Conservation (phyloP, 2,329 filamentous ascomycete species). For the Alternaria gaisen region DNA sequence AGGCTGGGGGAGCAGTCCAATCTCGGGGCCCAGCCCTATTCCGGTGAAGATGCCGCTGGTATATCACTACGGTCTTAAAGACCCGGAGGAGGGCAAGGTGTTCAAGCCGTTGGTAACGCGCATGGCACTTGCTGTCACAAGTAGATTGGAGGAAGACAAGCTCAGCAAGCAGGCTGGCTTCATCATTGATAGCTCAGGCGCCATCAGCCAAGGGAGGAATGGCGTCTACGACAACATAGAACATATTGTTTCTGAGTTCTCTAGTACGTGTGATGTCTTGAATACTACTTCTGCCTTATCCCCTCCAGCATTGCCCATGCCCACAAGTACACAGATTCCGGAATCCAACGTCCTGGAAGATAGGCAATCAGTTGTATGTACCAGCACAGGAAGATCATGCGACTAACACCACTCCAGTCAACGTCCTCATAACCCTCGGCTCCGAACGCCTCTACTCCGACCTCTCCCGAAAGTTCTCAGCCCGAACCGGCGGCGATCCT, state of each 20-base stretch:
- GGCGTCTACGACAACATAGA: slow-evolving; percentile 78
- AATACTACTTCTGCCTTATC: slow-evolving; percentile 3
- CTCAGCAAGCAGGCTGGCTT: slow-evolving; percentile 77
- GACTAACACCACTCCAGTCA: slow-evolving; percentile 63
- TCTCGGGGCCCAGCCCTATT: slow-evolving; percentile 85
- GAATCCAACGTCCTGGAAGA: background rate
- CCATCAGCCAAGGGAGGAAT: slow-evolving; percentile 69
- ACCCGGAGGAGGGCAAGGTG: slow-evolving; percentile 72
- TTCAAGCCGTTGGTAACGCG: slow-evolving; percentile 79
- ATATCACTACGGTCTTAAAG: slow-evolving; percentile 83
- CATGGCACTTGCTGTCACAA: slow-evolving; percentile 80
- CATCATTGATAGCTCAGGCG: slow-evolving; percentile 83
- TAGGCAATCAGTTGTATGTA: slow-evolving; percentile 4
- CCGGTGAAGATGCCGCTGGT: slow-evolving; percentile 92
- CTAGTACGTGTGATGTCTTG: slow-evolving; percentile 59
- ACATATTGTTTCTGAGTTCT: slow-evolving; percentile 77
- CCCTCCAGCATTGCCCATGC: background rate
- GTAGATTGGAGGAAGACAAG: slow-evolving; percentile 77
- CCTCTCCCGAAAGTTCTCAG: slow-evolving; percentile 73
- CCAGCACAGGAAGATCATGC: background rate
- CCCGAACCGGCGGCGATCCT: slow-evolving; percentile 52
- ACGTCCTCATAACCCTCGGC: slow-evolving; percentile 82
- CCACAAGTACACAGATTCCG: background rate
- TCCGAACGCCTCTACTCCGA: slow-evolving; percentile 79
- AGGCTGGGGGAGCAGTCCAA: slow-evolving; percentile 89